Percentiles rank a stretch among this genome's conserved stretches.
Conservation (phyloP, 441 rosid genomes). For the Euphorbia corollata region DNA sequence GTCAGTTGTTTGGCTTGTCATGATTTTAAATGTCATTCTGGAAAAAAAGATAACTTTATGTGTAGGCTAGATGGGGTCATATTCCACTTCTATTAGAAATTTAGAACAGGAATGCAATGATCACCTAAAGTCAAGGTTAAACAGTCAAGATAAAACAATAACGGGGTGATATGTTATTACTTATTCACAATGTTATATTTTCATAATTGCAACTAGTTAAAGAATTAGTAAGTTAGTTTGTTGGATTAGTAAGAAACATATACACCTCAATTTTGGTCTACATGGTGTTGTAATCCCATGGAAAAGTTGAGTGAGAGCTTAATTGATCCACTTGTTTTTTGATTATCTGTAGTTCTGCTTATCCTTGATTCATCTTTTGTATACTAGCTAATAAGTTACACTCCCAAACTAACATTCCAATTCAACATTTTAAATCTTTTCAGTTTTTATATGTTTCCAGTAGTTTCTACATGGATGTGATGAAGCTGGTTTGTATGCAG, state of each 20-base stretch:
- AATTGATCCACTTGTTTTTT: neutral
- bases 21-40: neutral
- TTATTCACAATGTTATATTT: neutral
- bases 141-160: conserved; percentile 1
- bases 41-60: neutral
- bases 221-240: neutral
- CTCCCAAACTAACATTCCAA: conserved; percentile 4
- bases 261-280: neutral
- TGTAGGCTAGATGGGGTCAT: neutral
- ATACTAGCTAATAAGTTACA: neutral
- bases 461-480: conserved; percentile 7
- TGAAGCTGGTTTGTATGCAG: conserved; percentile 38
- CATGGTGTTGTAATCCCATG: neutral
- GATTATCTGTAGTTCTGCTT: neutral
- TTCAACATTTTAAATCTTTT: neutral
- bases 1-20: neutral
- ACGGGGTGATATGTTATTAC: neutral
- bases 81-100: neutral
- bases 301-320: neutral
- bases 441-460: neutral
- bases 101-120: neutral
- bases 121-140: neutral
- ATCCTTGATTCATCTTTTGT: neutral
- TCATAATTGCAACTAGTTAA: neutral
- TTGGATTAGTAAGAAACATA: neutral